Evolutionary conservation across 2,329 filamentous ascomycete species (phyloP).

Genomic region (Huntiella decipiens): DNA sequence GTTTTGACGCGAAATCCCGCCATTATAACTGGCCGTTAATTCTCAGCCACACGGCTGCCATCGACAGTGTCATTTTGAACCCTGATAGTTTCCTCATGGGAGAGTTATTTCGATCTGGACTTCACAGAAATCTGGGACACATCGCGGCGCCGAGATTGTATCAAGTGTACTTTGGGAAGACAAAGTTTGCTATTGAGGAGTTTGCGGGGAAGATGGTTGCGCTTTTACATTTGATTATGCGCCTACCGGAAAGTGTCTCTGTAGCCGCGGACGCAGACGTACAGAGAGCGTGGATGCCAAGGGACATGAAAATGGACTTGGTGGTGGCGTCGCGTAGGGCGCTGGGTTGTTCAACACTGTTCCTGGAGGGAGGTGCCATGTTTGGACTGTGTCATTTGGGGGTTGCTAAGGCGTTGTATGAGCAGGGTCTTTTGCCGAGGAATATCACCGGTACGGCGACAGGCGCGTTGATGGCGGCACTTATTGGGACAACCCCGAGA

Average conservation of each 20-base stretch:
- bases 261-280: conserved; percentile 16
- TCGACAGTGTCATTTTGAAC: conserved; percentile 49
- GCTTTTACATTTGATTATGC: conserved; percentile 57
- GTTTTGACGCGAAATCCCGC: conserved; percentile 59
- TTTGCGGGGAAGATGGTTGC: conserved; percentile 74
- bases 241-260: conserved; percentile 31
- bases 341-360: conserved; percentile 68
- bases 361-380: conserved; percentile 77
- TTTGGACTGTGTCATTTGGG: conserved; percentile 83
- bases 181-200: conserved; percentile 78
- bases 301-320: conserved; percentile 65
- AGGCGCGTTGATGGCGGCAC: conserved; percentile 71
- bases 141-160: conserved; percentile 69
- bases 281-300: conserved; percentile 28
- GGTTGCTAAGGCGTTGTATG: conserved; percentile 71
- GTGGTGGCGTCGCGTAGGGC: conserved; percentile 75
- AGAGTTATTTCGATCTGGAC: conserved; percentile 60
- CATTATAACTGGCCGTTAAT: conserved; percentile 81
- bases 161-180: conserved; percentile 70
- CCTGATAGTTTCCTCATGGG: conserved; percentile 57
- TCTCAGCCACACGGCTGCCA: conserved; percentile 51
- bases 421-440: conserved; percentile 61
- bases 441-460: conserved; percentile 87
- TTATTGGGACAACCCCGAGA: conserved; percentile 74
- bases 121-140: conserved; percentile 69